Percentiles rank a stretch among this genome's conserved stretches.
These are phyloP conservation scores for Pythium myriotylum DNA, from an alignment of 352 stramenopile genomes.

Conservation along the genomic window DNA sequence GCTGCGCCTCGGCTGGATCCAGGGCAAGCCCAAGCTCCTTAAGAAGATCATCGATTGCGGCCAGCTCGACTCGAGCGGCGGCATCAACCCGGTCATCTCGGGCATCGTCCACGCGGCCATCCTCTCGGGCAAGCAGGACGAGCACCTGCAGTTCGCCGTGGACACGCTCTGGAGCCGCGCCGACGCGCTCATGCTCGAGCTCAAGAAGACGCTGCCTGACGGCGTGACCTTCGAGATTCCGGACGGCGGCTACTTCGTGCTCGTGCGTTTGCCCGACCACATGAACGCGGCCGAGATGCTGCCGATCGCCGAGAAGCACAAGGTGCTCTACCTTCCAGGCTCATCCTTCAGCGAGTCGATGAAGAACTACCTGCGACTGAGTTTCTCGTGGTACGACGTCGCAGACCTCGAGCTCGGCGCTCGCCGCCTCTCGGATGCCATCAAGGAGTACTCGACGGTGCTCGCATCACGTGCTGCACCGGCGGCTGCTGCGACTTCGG, in stretches of 20 bases:
- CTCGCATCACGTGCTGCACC: slow-evolving; percentile 23
- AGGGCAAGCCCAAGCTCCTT: slow-evolving; percentile 70
- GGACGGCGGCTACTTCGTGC: slow-evolving; percentile 89
- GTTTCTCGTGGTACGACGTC: slow-evolving; percentile 88
- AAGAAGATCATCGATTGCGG: slow-evolving; percentile 80
- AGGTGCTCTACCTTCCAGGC: slow-evolving; percentile 85
- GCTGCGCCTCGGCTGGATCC: slow-evolving; percentile 90
- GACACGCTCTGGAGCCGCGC: slow-evolving; percentile 77
- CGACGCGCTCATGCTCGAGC: slow-evolving; percentile 75
- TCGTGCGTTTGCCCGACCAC: slow-evolving; percentile 77
- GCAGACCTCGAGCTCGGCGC: slow-evolving; percentile 77
- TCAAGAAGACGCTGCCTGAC: slow-evolving; percentile 62
- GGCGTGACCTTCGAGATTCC: slow-evolving; percentile 75
- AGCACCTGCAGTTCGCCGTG: slow-evolving; percentile 77
- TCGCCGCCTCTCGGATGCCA: slow-evolving; percentile 67
- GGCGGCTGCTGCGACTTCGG: slow-evolving; percentile 24
- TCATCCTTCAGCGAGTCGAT: slow-evolving; percentile 84
- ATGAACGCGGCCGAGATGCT: slow-evolving; percentile 79
- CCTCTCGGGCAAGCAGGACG: slow-evolving; percentile 64
- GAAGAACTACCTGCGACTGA: slow-evolving; percentile 89
- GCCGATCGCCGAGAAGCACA: slow-evolving; percentile 82
- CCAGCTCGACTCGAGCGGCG: slow-evolving; percentile 92
- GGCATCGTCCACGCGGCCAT: slow-evolving; percentile 84
- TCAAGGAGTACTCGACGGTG: slow-evolving; percentile 61
- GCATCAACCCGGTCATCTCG: slow-evolving; percentile 92